Conservation (phyloP, 306 rosid species). For the Hylodesmum podocarpum region DNA sequence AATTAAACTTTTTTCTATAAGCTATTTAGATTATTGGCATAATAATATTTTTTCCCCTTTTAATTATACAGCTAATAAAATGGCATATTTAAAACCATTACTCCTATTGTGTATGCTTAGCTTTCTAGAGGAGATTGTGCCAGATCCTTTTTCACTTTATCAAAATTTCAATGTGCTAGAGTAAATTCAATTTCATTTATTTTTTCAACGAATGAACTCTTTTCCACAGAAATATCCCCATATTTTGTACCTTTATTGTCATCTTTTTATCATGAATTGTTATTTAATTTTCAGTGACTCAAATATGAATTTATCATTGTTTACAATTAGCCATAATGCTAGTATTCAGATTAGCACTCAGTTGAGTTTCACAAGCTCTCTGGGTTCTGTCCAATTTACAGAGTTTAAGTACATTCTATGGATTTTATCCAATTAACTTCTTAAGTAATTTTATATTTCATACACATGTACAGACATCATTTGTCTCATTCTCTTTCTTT, state of each 20-base stretch:
- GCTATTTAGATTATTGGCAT: background rate
- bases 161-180: background rate
- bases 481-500: background rate
- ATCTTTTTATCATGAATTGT: background rate
- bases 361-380: no score
- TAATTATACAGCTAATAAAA: background rate
- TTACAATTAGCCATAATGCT: no score
- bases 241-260: background rate
- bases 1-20: no score
- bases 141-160: background rate
- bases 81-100: background rate
- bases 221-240: background rate
- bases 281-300: no score
- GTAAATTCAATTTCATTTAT: background rate
- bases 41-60: no score
- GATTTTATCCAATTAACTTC: no score
- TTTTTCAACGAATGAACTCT: no score
- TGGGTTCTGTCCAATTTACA: no score
- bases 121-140: background rate
- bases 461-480: background rate
- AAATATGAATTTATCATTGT: no score
- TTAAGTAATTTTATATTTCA: background rate
- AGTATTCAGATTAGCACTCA: no score
- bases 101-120: background rate
- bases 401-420: no score